Base-by-base conservation (phyloP, 106 monocot genomes). In the Amphibolis antarctica region DNA sequence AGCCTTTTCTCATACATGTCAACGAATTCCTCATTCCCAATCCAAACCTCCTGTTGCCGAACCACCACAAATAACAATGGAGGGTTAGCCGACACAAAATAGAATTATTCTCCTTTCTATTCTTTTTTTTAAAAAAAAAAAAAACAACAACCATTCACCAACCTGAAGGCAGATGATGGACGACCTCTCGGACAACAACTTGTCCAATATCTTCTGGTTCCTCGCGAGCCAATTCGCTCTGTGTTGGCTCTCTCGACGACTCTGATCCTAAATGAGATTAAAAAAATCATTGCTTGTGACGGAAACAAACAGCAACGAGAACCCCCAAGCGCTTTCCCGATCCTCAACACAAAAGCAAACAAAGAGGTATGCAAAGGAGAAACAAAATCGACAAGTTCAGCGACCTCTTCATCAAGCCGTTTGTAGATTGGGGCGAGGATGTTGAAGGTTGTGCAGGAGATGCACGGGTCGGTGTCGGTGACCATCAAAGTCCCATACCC, bases 101-200 rank as follows among this genome's bases (percentile, higher is more conserved):
- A 0, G 46, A 46, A 24, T 36, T 7, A 36, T 36, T 36, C 36
- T 36, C 7, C 36, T 36, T 36, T 7, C 7, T 36, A 2, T 48
- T 48, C 18, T 48, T 13, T 2, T 48, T 13, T 2, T n/a, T 48
- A 4, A 4, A 46, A 47, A 17, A 12, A 28, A 47, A 61, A 9
- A n/a, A 60, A 60, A 13, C 28, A 60, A 31, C 15, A 15, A 12
- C 44, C 59, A 9, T 14, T 13, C 2, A 44, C 64, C 10, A 22
- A 93, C 93, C 85, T 93, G 93, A 62, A 93, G 93, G 65, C 88
- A 93, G 47, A 96, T 86, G 51, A 96, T 85, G 30, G 96, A 96
- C 18, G 96, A 90, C 66, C 75, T 66, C 31, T 96, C 96, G 4
- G 54, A 68, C 47, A 96, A 68, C 50, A 96, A 71, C 25, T 74